Base-by-base conservation (phyloP, 2,329 filamentous ascomycete species). In the Aspergillus ibericus region DNA sequence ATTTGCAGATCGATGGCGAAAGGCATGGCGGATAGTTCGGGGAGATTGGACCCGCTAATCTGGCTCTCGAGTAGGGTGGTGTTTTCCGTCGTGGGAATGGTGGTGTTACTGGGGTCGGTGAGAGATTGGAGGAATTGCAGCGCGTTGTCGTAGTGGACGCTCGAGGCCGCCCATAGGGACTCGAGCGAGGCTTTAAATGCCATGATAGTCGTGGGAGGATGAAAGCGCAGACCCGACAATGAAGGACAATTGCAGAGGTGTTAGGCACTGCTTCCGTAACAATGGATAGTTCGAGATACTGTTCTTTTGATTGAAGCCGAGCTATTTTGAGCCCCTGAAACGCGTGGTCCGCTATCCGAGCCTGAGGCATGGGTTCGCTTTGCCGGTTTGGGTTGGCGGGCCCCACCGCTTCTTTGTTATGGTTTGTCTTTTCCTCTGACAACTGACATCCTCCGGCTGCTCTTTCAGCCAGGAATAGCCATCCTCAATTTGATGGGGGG, bases 1-100 rank as follows among this genome's bases (percentile, higher is more conserved):
- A 22, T 87, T 5, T 81, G 66, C 9, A 65, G 52, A 63, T 79
- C 77, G 35, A 78, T 66, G 12, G 67, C 70, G 62, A 78, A 79
- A n/a, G 70, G 42, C 42, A 65, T 52, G 68, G 67, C 68, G 53
- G 40, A 63, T 7, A 12, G n/a, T 29, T 53, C 36, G 16, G 38
- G 40, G n/a, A 32, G 36, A 32, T 27, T 22, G 44, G 52, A 36
- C 25, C 27, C 6, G 52, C 40, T 27, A 47, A 35, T 35, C 16
- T 20, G 36, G 13, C 20, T 29, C 13, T 48, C 44, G 25, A 48
- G 25, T 29, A 16, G 7, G 5, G 27, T 29, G 12, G 10, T n/a
- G 44, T 22, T 29, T 29, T 27, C 27, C 44, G 25, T 48, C 2
- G 44, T 27, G 15, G n/a, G n/a, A n/a, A 29, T 29, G 25, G 15